A percentile compares a stretch with the other conserved stretches of the same genome.
These are phyloP conservation scores for Wickerhamomyces subpelliculosus DNA, from an alignment of 805 yeast genomes.

Conservation along the genomic window DNA sequence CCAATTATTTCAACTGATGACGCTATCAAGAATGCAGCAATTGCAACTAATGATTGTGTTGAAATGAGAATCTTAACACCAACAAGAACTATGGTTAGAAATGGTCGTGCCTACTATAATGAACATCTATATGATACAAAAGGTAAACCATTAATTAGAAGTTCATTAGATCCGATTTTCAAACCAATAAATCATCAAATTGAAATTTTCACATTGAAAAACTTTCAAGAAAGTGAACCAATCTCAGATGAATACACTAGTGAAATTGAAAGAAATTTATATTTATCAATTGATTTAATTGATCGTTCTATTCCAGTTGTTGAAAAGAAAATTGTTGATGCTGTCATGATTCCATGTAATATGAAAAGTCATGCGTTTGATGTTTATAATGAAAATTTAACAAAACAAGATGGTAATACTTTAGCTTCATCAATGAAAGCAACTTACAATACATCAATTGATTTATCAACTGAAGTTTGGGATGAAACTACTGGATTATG, in stretches of 20 bases:
- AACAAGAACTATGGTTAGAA: conserved; percentile 37
- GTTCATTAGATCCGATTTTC: conserved; percentile 56
- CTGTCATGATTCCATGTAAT: conserved; percentile 28
- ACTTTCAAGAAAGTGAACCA: conserved; percentile 39
- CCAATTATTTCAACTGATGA: conserved; percentile 45
- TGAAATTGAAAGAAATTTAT: conserved; percentile 49
- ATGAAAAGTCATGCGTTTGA: conserved; percentile 28
- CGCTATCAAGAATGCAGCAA: conserved; percentile 30
- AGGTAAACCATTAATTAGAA: conserved; percentile 57
- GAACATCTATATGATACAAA: conserved; percentile 46
- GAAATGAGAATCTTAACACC: conserved; percentile 37
- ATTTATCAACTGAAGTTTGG: conserved; percentile 26
- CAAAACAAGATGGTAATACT: conserved; percentile 31
- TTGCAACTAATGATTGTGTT: conserved; percentile 25
- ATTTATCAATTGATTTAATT: conserved; percentile 33
- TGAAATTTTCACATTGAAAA: conserved; percentile 34
- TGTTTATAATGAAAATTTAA: conserved; percentile 33
- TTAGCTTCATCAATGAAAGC: conserved; percentile 25
- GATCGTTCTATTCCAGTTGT: conserved; percentile 31
- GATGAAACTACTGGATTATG: conserved; percentile 7
- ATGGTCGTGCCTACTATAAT: conserved; percentile 44
- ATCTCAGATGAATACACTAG: conserved; percentile 42
- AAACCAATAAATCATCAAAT: conserved; percentile 54
- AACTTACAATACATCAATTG: conserved; percentile 23
- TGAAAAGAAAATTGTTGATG: conserved; percentile 17